Evolutionary conservation across 345 rosid genomes (phyloP).

Genomic region (Carallia brachiata): DNA sequence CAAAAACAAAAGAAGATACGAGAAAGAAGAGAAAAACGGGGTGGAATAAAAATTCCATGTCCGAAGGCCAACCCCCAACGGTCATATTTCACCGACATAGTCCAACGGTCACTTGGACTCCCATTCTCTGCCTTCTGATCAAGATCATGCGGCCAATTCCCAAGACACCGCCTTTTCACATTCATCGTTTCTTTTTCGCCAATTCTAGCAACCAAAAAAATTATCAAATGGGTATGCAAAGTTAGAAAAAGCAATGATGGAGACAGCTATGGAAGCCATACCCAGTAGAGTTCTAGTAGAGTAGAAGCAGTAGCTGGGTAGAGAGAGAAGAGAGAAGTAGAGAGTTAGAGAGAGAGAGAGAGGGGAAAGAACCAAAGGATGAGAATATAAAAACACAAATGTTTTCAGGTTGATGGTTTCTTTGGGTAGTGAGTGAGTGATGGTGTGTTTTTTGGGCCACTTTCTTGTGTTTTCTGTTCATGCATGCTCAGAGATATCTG

Average conservation of each 20-base stretch:
- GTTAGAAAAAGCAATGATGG: slow-evolving; percentile 38
- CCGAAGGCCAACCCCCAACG: slow-evolving; percentile 77
- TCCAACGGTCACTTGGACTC: slow-evolving; percentile 76
- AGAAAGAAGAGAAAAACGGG: not conserved
- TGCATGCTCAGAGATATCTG: slow-evolving; percentile 15
- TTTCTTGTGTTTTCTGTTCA: slow-evolving; percentile 20
- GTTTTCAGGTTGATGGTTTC: slow-evolving; percentile 39
- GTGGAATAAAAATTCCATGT: slow-evolving; percentile 13
- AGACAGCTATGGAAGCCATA: slow-evolving; percentile 32
- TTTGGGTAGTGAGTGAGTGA: slow-evolving; percentile 37
- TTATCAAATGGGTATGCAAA: slow-evolving; percentile 26
- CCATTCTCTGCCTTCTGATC: slow-evolving; percentile 52
- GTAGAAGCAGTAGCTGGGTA: slow-evolving; percentile 22
- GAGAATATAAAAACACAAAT: slow-evolving; percentile 32
- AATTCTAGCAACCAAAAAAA: slow-evolving; percentile 4
- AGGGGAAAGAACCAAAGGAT: slow-evolving; percentile 7
- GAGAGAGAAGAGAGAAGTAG: not conserved
- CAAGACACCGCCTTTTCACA: slow-evolving; percentile 19
- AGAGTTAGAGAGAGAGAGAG: slow-evolving; percentile 1
- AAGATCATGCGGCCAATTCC: slow-evolving; percentile 56
- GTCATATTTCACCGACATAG: slow-evolving; percentile 88
- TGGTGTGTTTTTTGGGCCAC: slow-evolving; percentile 8
- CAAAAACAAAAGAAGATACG: slow-evolving; percentile 4
- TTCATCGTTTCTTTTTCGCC: slow-evolving; percentile 5
- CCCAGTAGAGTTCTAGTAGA: slow-evolving; percentile 7